These are phyloP conservation scores for Fusarium heterosporum DNA, from an alignment of 2,329 filamentous ascomycete genomes.

Conservation along the genomic window DNA sequence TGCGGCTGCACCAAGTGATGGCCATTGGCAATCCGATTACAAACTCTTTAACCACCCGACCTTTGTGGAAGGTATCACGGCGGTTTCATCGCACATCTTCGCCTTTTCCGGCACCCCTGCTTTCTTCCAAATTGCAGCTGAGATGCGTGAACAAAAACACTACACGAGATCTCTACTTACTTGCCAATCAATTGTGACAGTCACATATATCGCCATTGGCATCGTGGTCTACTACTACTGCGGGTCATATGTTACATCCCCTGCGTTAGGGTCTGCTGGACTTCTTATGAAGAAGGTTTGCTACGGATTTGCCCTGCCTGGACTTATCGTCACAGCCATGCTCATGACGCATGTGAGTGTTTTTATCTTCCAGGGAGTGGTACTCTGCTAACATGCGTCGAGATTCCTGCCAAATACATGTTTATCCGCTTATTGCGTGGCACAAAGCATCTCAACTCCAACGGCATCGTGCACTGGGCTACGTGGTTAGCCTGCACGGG, in stretches of 20 bases:
- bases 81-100: constrained; percentile 51
- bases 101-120: constrained; percentile 53
- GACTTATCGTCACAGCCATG: constrained; percentile 44
- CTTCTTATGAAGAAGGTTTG: constrained; percentile 56
- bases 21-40: constrained; percentile 48
- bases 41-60: constrained; percentile 47
- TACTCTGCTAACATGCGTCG: background rate
- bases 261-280: constrained; percentile 60
- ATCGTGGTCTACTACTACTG: constrained; percentile 60
- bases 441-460: constrained; percentile 48
- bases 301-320: constrained; percentile 54
- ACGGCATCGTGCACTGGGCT: constrained; percentile 48
- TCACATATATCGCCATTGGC: constrained; percentile 50
- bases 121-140: constrained; percentile 50
- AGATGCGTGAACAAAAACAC: constrained; percentile 49
- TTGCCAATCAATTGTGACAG: constrained; percentile 45
- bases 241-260: constrained; percentile 59
- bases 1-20: constrained; percentile 22
- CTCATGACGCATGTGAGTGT: constrained; percentile 46
- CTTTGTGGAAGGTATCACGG: constrained; percentile 50
- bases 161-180: constrained; percentile 35
- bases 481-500: constrained; percentile 50
- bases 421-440: constrained; percentile 42
- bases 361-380: accelerated
- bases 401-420: constrained; percentile 36